A percentile compares a stretch with the other conserved stretches of the same genome.
These are phyloP conservation scores for Myochromella boudieri DNA, from an alignment of 768 basidiomycete genomes.

Conservation along the genomic window DNA sequence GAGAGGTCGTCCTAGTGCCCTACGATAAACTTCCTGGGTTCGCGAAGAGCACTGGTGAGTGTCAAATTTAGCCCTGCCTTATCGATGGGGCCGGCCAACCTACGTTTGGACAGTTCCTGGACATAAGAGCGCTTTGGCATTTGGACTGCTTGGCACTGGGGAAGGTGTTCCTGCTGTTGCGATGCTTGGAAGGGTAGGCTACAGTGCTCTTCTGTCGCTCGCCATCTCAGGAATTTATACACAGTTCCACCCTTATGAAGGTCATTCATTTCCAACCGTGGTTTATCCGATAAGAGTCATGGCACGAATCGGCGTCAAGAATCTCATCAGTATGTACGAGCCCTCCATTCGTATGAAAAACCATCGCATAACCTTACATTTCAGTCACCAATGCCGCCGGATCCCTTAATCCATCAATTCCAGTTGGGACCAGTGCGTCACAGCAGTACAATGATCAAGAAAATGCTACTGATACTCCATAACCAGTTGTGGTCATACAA, in stretches of 20 bases:
- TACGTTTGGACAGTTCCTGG: constrained; percentile 58
- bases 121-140: constrained; percentile 78
- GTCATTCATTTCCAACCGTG: constrained; percentile 66
- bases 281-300: constrained; percentile 80
- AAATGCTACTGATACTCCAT: constrained; percentile 12
- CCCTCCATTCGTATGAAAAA: not conserved
- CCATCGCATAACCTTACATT: not conserved
- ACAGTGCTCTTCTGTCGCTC: not conserved
- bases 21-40: constrained; percentile 76
- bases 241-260: constrained; percentile 88
- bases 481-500: constrained; percentile 76
- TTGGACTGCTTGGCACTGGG: constrained; percentile 68
- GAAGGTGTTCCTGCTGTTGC: constrained; percentile 79
- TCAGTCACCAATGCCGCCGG: constrained; percentile 90
- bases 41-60: constrained; percentile 70
- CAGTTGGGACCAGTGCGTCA: constrained; percentile 79
- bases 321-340: constrained; percentile 64
- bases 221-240: not conserved
- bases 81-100: not conserved
- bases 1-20: constrained; percentile 55
- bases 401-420: constrained; percentile 67
- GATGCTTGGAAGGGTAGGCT: constrained; percentile 81
- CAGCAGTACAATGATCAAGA: not conserved
- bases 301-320: constrained; percentile 72
- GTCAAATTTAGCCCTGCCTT: too few species aligned